These are phyloP conservation scores for Eragrostis curvula DNA, from an alignment of 176 grass and related monocot species.

Conservation along the genomic window DNA sequence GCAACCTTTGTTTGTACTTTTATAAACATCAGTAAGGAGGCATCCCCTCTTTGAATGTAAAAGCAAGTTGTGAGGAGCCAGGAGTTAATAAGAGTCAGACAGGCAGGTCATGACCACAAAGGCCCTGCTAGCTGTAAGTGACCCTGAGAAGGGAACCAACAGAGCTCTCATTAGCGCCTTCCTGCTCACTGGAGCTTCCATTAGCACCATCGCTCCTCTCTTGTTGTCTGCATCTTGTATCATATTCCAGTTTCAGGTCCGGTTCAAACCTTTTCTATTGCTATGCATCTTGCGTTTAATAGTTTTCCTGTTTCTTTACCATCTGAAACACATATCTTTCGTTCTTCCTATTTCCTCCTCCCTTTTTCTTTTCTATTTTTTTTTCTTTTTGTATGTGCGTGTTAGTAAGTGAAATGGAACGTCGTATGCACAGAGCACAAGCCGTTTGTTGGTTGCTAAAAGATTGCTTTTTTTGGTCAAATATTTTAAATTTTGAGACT, in stretches of 20 bases:
- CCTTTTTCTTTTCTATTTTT: no score
- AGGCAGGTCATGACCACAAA: background rate
- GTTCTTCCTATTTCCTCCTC: no score
- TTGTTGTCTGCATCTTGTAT: constrained; percentile 31
- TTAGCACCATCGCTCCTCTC: constrained; percentile 12
- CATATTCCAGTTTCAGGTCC: constrained; percentile 31
- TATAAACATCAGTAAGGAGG: background rate
- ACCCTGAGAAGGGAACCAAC: constrained; percentile 4
- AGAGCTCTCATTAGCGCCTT: background rate
- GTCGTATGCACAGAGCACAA: no score
- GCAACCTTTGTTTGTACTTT: no score
- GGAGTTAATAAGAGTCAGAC: constrained; percentile 4
- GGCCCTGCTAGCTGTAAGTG: background rate
- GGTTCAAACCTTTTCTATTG: constrained; percentile 14
- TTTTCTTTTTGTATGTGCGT: no score
- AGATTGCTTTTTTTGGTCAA: background rate
- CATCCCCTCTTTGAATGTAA: background rate
- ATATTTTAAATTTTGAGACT: background rate
- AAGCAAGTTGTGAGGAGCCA: background rate
- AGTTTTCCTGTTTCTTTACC: background rate
- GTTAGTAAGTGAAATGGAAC: no score
- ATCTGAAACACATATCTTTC: no score
- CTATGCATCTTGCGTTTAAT: background rate
- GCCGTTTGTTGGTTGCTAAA: background rate
- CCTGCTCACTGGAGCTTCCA: background rate